Evolutionary conservation across 495 filamentous ascomycete genomes (phyloP), one percentile per base, ranked within the genome.

Genomic region (Penicillium silybi): DNA sequence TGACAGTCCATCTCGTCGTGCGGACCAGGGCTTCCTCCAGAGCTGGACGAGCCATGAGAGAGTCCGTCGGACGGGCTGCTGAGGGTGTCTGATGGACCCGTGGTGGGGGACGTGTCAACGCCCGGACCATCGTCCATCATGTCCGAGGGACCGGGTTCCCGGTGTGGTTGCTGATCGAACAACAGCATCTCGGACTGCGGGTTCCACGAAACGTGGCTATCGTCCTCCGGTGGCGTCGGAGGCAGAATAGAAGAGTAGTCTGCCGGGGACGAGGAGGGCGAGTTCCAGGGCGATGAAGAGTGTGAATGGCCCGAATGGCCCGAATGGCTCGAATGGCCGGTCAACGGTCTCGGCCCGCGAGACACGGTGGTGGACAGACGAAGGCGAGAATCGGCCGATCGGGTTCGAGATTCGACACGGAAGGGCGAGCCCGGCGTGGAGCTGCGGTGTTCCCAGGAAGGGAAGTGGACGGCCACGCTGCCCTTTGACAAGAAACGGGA

Each of bases 181-280:
- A 72, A 46, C 43, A 68, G 39, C 64, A 73, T 67, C 16, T 59
- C 62, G 38, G 69, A 69, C 34, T 59, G 46, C 20, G 67, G 63
- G 34, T 70, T 68, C 72, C 71, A 74, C 19, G 63, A 66, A 32
- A 75, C 54, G 56, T 67, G 59, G 39, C 67, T 64, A 54, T 75
- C 71, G 66, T 75, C 71, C 43, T 76, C 71, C 22, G 72, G 74
- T 3, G 72, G 72, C 0, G 74, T 75, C 9, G 67, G 69, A 16
- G 72, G 72, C 7, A 74, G 59, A 16, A 57, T 64, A 20, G 66
- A 54, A 43, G 67, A 64, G 57, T 74, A 74, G 16, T 75, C 69
- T 11, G 56, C 48, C 49, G 65, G 62, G 53, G 45, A 59, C 5
- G 64, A 50, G 8, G 41, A 25, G 20, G 58, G 50, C 7, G 64